These are phyloP conservation scores for Pleurotus cornucopiae DNA, from an alignment of 768 basidiomycete species.

Conservation along the genomic window DNA sequence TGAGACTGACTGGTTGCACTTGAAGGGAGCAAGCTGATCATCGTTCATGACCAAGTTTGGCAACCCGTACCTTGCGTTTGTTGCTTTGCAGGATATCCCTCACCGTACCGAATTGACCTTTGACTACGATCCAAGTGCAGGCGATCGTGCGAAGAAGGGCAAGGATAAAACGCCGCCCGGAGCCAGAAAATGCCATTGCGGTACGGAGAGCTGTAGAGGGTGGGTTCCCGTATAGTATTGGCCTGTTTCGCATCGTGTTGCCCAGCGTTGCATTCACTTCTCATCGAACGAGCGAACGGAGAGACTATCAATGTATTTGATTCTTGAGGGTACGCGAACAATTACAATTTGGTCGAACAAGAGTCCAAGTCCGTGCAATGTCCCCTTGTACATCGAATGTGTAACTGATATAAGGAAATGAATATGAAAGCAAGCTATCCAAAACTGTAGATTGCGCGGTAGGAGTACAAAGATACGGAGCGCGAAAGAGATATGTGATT, in stretches of 20 bases:
- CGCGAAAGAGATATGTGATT: slow-evolving; percentile 8
- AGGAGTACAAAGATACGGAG: slow-evolving; percentile 8
- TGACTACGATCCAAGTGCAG: slow-evolving; percentile 54
- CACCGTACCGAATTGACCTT: slow-evolving; percentile 56
- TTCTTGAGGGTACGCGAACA: neutral
- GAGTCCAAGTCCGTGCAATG: slow-evolving; percentile 5
- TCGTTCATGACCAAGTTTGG: slow-evolving; percentile 35
- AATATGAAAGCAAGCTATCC: neutral
- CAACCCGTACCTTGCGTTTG: slow-evolving; percentile 60
- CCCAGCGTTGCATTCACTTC: too few relatives aligned
- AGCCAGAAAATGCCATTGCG: slow-evolving; percentile 33
- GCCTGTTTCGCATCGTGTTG: neutral
- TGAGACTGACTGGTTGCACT: slow-evolving; percentile 18
- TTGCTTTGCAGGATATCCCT: slow-evolving; percentile 42
- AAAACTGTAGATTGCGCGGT: neutral
- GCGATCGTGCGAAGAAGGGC: slow-evolving; percentile 14
- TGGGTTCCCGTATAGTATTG: slow-evolving; percentile 21
- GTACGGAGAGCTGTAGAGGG: slow-evolving; percentile 28
- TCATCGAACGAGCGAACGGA: too few relatives aligned
- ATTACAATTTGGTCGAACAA: slow-evolving; percentile 5
- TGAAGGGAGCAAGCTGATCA: neutral
- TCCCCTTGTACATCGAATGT: slow-evolving; percentile 3
- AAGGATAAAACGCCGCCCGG: slow-evolving; percentile 25
- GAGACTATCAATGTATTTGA: neutral
- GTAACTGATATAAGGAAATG: neutral